Base-by-base conservation (phyloP, 2,329 filamentous ascomycete genomes). In the Fusarium sp. region DNA sequence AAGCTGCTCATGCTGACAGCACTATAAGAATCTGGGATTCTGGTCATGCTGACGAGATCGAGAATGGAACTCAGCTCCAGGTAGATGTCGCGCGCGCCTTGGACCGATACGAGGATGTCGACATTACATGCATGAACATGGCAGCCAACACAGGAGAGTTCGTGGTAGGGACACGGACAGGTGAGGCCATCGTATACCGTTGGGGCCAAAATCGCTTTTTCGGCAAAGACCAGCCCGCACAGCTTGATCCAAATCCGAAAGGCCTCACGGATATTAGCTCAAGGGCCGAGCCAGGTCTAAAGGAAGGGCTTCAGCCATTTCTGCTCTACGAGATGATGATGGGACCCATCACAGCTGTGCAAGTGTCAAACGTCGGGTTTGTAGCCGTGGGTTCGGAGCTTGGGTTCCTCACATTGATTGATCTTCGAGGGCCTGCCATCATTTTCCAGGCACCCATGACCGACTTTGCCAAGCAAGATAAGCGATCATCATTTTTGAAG, bases 11-110 rank as follows among this genome's bases (percentile, higher is more conserved):
- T 73, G 92, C 89, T 4, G 95, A 99, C 75, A 92, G 93, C 49
- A 96, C 91, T 0, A 82, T 99, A n/a, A 84, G 93, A 29, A 80
- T 98, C 7, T 99, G 93, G 93, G 95, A 99, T 75, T 86, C 89
- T 17, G 95, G 95, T 0, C 91, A 96, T 70, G 91, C 87, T 13
- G 95, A 99, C 71, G 92, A 97, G 70, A 90, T 99, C 46, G 95
- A 99, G 75, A 98, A 98, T 69, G 83, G 86, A 11, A 81, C 82
- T 4, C 83, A 92, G 49, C 79, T 98, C 21, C 94, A 99, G 76
- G 87, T 96, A 6, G 94, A 99, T 70, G 81, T 98, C 33, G 89
- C 91, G 7, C 85, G 92, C 62, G 91, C 94, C 3, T 80, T 98
- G 5, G 90, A 89, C 48, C 86, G 92, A n/a, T 89, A 85, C 57